Percentiles rank a stretch among this genome's conserved stretches.
phyloP scores from a whole-genome alignment of 257 asterid species.

The Plantago major region DNA sequence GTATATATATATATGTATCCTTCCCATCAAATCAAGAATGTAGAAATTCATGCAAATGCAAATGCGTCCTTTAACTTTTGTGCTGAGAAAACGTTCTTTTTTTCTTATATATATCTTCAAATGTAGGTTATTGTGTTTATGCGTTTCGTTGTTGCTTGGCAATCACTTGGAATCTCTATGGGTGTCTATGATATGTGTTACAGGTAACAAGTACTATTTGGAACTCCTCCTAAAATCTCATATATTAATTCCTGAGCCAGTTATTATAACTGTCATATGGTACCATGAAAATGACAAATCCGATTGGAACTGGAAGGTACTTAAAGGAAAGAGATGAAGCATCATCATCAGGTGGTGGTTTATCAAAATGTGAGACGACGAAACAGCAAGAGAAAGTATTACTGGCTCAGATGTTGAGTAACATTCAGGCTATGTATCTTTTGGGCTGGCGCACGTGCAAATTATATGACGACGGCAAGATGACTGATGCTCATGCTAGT shows the following conservation, averaged over 20 bases:
- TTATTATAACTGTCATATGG: too few species aligned
- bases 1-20: slow-evolving; percentile 28
- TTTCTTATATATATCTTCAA: slow-evolving; percentile 18
- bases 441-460: slow-evolving; percentile 97
- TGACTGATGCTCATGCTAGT: slow-evolving; percentile 97
- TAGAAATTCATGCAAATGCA: background rate
- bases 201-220: slow-evolving; percentile 39
- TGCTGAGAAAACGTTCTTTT: too few species aligned
- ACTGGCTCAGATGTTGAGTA: slow-evolving; percentile 75
- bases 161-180: slow-evolving; percentile 91
- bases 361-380: too few species aligned
- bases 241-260: background rate
- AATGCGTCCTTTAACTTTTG: too few species aligned
- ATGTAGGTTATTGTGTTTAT: slow-evolving; percentile 90
- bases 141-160: slow-evolving; percentile 92
- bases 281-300: too few species aligned
- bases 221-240: slow-evolving; percentile 5
- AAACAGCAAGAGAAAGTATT: slow-evolving; percentile 90
- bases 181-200: slow-evolving; percentile 98
- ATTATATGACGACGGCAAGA: slow-evolving; percentile 79
- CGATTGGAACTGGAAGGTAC: slow-evolving; percentile 43
- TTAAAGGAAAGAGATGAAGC: slow-evolving; percentile 95
- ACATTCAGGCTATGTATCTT: slow-evolving; percentile 84
- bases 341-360: slow-evolving; percentile 22
- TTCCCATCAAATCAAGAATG: slow-evolving; percentile 1